Conservation (phyloP, 2,329 filamentous ascomycete genomes). For the Phialemoniopsis sp. region DNA sequence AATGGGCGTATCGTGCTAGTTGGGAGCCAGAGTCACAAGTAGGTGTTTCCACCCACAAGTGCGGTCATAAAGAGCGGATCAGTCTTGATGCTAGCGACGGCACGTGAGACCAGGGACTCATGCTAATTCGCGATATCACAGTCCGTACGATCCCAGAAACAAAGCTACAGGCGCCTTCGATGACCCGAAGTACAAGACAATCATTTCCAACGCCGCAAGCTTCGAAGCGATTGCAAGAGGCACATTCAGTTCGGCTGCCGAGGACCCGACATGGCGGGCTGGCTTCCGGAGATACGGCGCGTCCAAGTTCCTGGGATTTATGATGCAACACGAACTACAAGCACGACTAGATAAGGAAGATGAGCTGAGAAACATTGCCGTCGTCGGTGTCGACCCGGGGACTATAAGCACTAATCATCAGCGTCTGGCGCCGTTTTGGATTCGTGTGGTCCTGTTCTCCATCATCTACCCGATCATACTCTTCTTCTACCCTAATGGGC, state of each 20-base stretch:
- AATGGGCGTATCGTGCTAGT: conserved; percentile 8
- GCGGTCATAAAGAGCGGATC: too few relatives aligned
- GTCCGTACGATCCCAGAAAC: conserved; percentile 4
- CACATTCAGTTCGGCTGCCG: conserved; percentile 12
- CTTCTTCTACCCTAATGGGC: conserved; percentile 14
- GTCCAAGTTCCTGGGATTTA: conserved; percentile 17
- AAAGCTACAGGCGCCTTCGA: conserved; percentile 1
- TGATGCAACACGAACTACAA: conserved; percentile 22
- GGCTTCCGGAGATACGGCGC: conserved; percentile 20
- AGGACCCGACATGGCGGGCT: conserved; percentile 14
- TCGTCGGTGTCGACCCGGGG: conserved; percentile 17
- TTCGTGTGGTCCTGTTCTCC: conserved; percentile 9
- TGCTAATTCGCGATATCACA: background rate
- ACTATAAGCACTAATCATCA: conserved; percentile 7
- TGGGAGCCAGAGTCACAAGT: conserved; percentile 13
- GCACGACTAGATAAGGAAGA: conserved; percentile 9
- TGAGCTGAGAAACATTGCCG: conserved; percentile 10
- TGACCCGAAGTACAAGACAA: conserved; percentile 11
- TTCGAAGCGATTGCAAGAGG: conserved; percentile 15
- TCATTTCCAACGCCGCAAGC: conserved; percentile 8
- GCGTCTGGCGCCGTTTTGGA: conserved; percentile 11
- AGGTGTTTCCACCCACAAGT: background rate
- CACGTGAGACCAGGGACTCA: too few relatives aligned
- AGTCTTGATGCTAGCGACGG: too few relatives aligned
- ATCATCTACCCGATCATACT: conserved; percentile 8